These are phyloP conservation scores for Podospora tetraspora DNA, from an alignment of 495 filamentous ascomycete genomes.

Conservation along the genomic window DNA sequence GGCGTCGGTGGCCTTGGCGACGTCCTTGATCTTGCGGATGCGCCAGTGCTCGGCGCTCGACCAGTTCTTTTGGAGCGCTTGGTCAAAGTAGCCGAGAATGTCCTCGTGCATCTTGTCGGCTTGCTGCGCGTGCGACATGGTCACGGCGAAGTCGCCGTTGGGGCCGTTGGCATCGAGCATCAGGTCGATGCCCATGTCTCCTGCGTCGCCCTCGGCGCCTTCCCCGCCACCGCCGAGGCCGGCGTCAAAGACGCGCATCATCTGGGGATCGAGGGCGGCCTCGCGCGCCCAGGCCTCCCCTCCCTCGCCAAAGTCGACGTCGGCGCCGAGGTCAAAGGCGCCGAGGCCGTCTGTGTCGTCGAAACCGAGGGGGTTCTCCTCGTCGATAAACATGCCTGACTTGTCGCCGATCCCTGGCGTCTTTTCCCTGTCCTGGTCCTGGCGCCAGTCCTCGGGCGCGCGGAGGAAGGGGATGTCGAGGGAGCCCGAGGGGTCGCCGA, in stretches of 20 bases:
- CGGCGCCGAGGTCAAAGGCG: conserved; percentile 66
- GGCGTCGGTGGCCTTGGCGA: conserved; percentile 50
- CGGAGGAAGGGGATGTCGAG: conserved; percentile 89
- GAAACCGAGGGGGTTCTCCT: conserved; percentile 71
- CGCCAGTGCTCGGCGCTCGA: conserved; percentile 98
- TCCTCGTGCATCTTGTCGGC: conserved; percentile 73
- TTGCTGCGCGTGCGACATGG: conserved; percentile 57
- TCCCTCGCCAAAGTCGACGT: conserved; percentile 68
- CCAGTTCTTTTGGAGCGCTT: conserved; percentile 94
- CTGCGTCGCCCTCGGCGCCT: conserved; percentile 49
- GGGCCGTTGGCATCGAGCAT: conserved; percentile 49
- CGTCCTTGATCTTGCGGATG: conserved; percentile 87
- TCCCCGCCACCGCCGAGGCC: conserved; percentile 46
- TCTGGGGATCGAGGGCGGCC: conserved; percentile 59
- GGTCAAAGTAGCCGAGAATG: conserved; percentile 94
- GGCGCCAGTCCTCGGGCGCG: conserved; percentile 76
- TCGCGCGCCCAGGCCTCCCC: conserved; percentile 69
- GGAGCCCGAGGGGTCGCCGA: conserved; percentile 78
- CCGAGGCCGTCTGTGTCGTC: conserved; percentile 76
- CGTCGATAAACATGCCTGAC: conserved; percentile 77
- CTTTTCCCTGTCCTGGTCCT: conserved; percentile 51
- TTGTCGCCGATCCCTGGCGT: conserved; percentile 55
- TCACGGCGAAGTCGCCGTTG: conserved; percentile 61
- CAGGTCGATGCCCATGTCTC: conserved; percentile 52
- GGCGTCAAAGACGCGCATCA: conserved; percentile 53